A percentile compares a stretch with the other conserved stretches of the same genome.
Evolutionary conservation across 2,329 filamentous ascomycete species (phyloP).

Genomic region (Plectosphaerella cucumerina): DNA sequence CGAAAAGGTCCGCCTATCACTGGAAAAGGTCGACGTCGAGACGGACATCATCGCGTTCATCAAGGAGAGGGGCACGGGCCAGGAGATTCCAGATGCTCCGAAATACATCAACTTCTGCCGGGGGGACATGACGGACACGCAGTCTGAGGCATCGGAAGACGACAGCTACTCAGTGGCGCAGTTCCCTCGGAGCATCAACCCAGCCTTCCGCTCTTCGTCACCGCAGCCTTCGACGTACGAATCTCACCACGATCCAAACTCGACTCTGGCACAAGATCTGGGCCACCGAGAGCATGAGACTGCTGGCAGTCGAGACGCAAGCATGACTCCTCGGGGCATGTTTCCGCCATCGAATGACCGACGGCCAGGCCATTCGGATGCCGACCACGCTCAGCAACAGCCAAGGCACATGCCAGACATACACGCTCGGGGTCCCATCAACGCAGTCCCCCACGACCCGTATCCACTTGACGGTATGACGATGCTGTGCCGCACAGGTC

Average conservation of each 20-base stretch:
- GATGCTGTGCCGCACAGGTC: conserved; percentile 82
- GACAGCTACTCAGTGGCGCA: conserved; percentile 92
- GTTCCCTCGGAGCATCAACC: conserved; percentile 92
- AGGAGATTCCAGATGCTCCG: conserved; percentile 94
- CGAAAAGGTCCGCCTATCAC: conserved; percentile 88
- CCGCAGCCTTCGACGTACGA: conserved; percentile 91
- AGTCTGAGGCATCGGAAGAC: conserved; percentile 81
- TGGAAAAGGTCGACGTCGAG: conserved; percentile 95
- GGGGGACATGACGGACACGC: conserved; percentile 75
- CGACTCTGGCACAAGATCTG: conserved; percentile 65
- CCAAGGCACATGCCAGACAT: too few relatives aligned
- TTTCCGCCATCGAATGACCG: background rate
- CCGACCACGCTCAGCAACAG: too few relatives aligned
- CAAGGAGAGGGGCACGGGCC: conserved; percentile 80
- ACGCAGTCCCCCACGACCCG: conserved; percentile 80
- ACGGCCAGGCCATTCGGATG: conserved; percentile 14
- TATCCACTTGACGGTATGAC: conserved; percentile 97
- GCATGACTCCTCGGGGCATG: conserved; percentile 47
- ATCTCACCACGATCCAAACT: conserved; percentile 85
- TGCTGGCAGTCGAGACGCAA: conserved; percentile 45
- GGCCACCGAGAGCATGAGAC: conserved; percentile 49
- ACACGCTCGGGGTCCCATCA: conserved; percentile 44
- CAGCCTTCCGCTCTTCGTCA: conserved; percentile 91
- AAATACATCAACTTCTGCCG: conserved; percentile 99
- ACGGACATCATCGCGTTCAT: conserved; percentile 92